Percentiles rank a stretch among this genome's conserved stretches.
These are phyloP conservation scores for Mucor circinelloides DNA, from an alignment of 371 early-diverging fungal genomes.

Conservation along the genomic window DNA sequence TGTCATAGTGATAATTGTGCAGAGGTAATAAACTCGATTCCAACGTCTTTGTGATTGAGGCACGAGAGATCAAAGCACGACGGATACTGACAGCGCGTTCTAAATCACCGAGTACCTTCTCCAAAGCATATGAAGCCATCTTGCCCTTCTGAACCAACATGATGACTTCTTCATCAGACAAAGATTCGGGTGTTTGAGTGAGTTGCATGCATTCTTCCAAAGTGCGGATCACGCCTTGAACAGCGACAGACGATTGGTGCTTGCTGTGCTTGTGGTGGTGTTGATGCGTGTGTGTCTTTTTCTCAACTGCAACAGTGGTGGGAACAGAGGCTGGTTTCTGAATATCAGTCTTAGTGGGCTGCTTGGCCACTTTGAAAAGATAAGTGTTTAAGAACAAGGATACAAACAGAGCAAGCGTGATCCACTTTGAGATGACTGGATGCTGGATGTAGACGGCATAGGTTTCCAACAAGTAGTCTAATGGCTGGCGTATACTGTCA, in stretches of 20 bases:
- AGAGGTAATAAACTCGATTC: slow-evolving; percentile 73
- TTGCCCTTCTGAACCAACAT: slow-evolving; percentile 73
- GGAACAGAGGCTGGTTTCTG: slow-evolving; percentile 13
- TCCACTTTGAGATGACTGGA: slow-evolving; percentile 66
- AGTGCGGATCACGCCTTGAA: slow-evolving; percentile 50
- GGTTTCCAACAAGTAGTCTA: slow-evolving; percentile 51
- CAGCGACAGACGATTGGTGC: not conserved
- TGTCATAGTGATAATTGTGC: slow-evolving; percentile 85
- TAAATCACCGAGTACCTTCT: slow-evolving; percentile 76
- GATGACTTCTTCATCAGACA: slow-evolving; percentile 74
- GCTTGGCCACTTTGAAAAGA: slow-evolving; percentile 63
- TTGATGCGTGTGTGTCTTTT: slow-evolving; percentile 10
- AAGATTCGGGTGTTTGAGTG: slow-evolving; percentile 48
- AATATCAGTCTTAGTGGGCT: slow-evolving; percentile 39
- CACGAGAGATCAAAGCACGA: slow-evolving; percentile 73
- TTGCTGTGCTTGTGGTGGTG: not conserved
- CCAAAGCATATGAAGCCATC: slow-evolving; percentile 82
- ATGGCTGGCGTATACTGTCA: slow-evolving; percentile 46
- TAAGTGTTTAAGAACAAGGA: slow-evolving; percentile 70
- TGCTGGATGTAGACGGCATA: slow-evolving; percentile 64
- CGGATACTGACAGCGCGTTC: slow-evolving; percentile 86
- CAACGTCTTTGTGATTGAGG: slow-evolving; percentile 61
- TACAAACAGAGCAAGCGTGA: slow-evolving; percentile 54
- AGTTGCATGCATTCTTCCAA: slow-evolving; percentile 67
- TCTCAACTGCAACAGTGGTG: slow-evolving; percentile 18